Evolutionary conservation across 225 moss, liverwort and hornwort genomes (phyloP).

Genomic region (Rhytidiadelphus loreus): DNA sequence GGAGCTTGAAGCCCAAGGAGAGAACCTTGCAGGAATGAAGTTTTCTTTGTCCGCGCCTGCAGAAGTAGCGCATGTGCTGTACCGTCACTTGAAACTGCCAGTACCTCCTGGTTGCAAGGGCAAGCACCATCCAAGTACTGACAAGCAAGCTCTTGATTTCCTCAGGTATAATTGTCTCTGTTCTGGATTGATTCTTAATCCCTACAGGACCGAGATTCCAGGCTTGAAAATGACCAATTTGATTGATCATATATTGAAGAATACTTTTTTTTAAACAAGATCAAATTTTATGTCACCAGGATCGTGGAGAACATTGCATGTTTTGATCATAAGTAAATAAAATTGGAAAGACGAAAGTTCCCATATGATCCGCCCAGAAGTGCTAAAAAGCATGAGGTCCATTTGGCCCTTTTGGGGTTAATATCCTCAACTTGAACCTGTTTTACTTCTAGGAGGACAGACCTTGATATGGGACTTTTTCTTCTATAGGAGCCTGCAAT

Average conservation of each 20-base stretch:
- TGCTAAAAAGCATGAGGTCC: background rate
- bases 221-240: background rate
- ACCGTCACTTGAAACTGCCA: conserved; percentile 81
- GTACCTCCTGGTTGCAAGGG: conserved; percentile 87
- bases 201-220: background rate
- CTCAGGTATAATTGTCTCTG: conserved; percentile 38
- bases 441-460: background rate
- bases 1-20: conserved; percentile 57
- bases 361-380: background rate
- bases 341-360: background rate
- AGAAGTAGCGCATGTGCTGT: conserved; percentile 84
- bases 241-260: background rate
- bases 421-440: background rate
- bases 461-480: background rate
- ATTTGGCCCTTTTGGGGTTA: background rate
- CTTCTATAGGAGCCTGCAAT: background rate
- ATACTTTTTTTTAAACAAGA: background rate
- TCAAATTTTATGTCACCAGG: background rate
- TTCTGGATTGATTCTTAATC: background rate
- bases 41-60: conserved; percentile 79
- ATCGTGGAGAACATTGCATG: background rate
- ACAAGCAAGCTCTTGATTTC: conserved; percentile 81
- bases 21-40: conserved; percentile 67
- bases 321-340: background rate
- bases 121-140: conserved; percentile 93